Conservation (phyloP, 352 stramenopile genomes). For the Pythium pyrilobum region DNA sequence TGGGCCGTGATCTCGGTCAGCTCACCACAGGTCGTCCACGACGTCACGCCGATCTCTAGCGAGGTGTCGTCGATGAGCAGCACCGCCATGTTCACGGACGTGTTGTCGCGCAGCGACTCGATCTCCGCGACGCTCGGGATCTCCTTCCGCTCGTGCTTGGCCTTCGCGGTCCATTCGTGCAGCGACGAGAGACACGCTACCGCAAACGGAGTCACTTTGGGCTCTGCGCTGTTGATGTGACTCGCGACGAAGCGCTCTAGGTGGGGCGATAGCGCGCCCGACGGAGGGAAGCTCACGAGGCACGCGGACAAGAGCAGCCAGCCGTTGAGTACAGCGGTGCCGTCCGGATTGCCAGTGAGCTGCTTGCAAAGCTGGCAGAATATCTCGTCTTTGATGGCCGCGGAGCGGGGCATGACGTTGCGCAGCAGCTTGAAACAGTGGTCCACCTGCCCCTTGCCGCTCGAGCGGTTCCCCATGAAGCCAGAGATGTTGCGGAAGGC, state of each 20-base stretch:
- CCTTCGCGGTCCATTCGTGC: constrained; percentile 22
- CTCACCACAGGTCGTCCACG: constrained; percentile 60
- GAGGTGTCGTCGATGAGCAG: constrained; percentile 39
- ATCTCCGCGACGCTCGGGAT: constrained; percentile 55
- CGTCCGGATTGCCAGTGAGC: constrained; percentile 56
- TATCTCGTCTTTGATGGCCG: constrained; percentile 68
- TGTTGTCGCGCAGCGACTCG: constrained; percentile 40
- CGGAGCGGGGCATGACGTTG: constrained; percentile 48
- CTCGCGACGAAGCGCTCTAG: constrained; percentile 49
- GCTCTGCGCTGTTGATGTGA: constrained; percentile 23
- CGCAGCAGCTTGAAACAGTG: constrained; percentile 72
- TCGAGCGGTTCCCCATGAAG: constrained; percentile 71
- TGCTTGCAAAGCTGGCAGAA: constrained; percentile 83
- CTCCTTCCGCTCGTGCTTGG: constrained; percentile 50
- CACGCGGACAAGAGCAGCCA: constrained; percentile 69
- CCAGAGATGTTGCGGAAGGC: constrained; percentile 71
- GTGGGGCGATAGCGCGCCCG: constrained; percentile 32
- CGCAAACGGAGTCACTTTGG: constrained; percentile 37
- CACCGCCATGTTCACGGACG: constrained; percentile 36
- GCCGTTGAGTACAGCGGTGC: constrained; percentile 48
- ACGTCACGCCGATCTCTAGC: constrained; percentile 37
- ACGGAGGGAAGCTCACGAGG: constrained; percentile 60
- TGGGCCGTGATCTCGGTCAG: constrained; percentile 28
- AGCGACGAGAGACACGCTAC: constrained; percentile 35
- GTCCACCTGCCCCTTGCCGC: constrained; percentile 50